These are phyloP conservation scores for Byssochlamys sp. DNA, from an alignment of 2,329 filamentous ascomycete species.

Conservation along the genomic window DNA sequence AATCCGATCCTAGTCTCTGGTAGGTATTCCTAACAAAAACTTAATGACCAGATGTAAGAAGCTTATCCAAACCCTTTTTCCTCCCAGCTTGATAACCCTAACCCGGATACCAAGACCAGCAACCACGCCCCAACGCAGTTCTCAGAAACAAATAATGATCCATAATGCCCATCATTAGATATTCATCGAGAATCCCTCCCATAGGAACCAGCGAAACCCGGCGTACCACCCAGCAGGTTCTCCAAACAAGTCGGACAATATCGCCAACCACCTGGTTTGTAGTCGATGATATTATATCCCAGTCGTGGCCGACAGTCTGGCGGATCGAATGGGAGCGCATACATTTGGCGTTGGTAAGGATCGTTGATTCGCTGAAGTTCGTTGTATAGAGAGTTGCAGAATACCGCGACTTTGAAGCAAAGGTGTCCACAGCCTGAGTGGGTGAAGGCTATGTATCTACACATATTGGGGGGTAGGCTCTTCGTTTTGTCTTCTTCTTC, in stretches of 20 bases:
- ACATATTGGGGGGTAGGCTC: slow-evolving; percentile 15
- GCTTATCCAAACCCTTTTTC: too few relatives aligned
- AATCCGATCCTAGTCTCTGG: too few relatives aligned
- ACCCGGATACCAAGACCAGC: neutral
- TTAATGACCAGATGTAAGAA: too few relatives aligned
- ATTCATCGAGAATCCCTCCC: neutral
- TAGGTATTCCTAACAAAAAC: too few relatives aligned
- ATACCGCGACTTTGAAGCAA: slow-evolving; percentile 11
- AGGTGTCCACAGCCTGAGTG: slow-evolving; percentile 18
- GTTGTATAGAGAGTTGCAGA: slow-evolving; percentile 15
- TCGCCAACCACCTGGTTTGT: neutral
- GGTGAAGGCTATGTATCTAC: slow-evolving; percentile 14
- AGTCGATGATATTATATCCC: slow-evolving; percentile 1
- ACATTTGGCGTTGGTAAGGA: slow-evolving; percentile 8
- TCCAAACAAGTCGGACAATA: neutral
- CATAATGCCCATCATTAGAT: neutral
- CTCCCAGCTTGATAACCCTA: too few relatives aligned
- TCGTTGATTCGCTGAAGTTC: slow-evolving; percentile 24
- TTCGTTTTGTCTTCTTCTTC: neutral
- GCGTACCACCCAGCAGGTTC: neutral
- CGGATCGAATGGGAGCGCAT: slow-evolving; percentile 7
- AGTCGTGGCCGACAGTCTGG: slow-evolving; percentile 5
- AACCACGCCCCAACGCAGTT: neutral
- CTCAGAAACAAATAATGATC: neutral
- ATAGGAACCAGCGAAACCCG: neutral